Evolutionary conservation across 176 grass and related monocot species (phyloP), one percentile per base, ranked within the genome.

Genomic region (Aegilops bicornis): DNA sequence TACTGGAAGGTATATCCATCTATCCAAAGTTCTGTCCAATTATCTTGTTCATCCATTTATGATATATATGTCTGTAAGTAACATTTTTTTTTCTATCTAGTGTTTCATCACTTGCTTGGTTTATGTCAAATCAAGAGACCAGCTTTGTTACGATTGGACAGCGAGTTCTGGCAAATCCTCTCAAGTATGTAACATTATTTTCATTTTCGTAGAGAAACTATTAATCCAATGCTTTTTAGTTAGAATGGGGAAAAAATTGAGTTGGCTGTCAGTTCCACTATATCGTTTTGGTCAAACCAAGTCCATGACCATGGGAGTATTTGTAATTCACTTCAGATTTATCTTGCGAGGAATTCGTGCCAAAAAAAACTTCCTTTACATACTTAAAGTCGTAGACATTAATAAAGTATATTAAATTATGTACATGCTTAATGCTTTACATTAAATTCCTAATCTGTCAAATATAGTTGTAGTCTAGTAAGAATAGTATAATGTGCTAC

Each of bases 41-140:
- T 31, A 24, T 73, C 22, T 31, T 59, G 24, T 69, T 32, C n/a
- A 77, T 70, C 19, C 7, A 77, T 78, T 23, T 71, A 60, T 23
- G 3, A 27, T 63, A 62, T 31, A 39, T 50, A 14, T 84, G 32
- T 87, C 14, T 35, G 16, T 42, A 48, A 77, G 8, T 81, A 70
- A 84, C n/a, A n/a, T 12, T 40, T 82, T 20, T 78, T 42, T 72
- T 87, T 56, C 25, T 59, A 47, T 95, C 20, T 86, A 96, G 97
- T 93, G 92, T 99, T 96, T 99, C 97, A 31, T 99, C 97, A 39
- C 92, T 99, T 80, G 94, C 97, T 66, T 99, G 97, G 97, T 99
- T 99, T 87, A 99, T 99, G 97, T 99, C 94, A 58, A 99, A 99
- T 76, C 97, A 99, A 90, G 97, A 99, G 87, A 99, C 80, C 36